Percentiles rank a stretch among this genome's conserved stretches.
phyloP scores from a whole-genome alignment of 2,329 filamentous ascomycete genomes.

The Pseudonectria buxi region DNA sequence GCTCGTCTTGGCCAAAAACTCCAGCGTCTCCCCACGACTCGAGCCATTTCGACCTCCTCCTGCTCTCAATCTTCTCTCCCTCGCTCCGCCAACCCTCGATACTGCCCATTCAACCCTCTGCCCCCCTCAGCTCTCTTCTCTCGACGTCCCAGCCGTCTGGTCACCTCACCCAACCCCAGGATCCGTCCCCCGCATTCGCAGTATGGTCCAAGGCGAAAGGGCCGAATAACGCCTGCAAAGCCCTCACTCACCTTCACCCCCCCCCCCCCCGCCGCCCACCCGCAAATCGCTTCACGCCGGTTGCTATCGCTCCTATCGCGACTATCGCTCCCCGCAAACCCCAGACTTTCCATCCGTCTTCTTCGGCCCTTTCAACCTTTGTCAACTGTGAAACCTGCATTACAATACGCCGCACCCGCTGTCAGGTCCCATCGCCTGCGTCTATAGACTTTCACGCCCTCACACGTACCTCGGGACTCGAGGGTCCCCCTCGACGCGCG shows the following conservation, averaged over 20 bases:
- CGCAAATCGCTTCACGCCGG: constrained; percentile 16
- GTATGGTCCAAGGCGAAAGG: constrained; percentile 29
- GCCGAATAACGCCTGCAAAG: constrained; percentile 31
- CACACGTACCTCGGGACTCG: no score
- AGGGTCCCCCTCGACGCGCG: no score
- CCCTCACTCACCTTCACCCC: constrained; percentile 16
- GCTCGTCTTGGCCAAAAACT: no score
- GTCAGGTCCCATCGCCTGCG: no score
- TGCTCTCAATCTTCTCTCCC: no score
- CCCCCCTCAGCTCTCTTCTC: neutral
- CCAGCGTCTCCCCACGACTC: no score
- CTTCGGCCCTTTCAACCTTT: constrained; percentile 10
- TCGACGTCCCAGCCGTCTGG: constrained; percentile 5
- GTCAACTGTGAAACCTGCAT: constrained; percentile 5
- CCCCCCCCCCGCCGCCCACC: constrained; percentile 14
- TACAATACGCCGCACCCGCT: no score
- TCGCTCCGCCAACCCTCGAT: no score
- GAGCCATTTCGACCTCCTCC: no score
- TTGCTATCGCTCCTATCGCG: constrained; percentile 16
- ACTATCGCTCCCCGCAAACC: constrained; percentile 23
- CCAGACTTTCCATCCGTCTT: constrained; percentile 21
- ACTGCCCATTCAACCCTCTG: no score
- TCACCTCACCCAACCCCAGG: constrained; percentile 6
- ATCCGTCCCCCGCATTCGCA: constrained; percentile 18
- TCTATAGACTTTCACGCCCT: no score